Evolutionary conservation across 305 asterid genomes (phyloP).

Genomic region (Fraxinus paxiana): DNA sequence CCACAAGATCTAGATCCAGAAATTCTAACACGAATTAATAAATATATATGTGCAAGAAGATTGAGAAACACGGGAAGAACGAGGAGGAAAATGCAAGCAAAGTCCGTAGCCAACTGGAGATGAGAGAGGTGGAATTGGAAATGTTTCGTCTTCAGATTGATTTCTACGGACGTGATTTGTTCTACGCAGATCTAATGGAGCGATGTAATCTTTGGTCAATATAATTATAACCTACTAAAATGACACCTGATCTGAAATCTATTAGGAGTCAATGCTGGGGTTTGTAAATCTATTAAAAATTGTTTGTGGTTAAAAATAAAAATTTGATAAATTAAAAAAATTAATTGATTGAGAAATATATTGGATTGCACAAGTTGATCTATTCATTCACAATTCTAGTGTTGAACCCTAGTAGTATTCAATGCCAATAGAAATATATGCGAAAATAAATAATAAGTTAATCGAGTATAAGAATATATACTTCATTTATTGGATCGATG

Average conservation of each 20-base stretch:
- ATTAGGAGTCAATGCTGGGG: neutral
- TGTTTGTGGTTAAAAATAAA: neutral
- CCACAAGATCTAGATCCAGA: constrained; percentile 6
- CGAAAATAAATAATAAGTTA: neutral
- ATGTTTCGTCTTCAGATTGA: neutral
- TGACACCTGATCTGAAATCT: neutral
- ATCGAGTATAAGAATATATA: neutral
- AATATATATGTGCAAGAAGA: neutral
- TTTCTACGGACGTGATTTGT: neutral
- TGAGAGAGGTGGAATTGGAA: neutral
- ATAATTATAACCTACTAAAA: neutral
- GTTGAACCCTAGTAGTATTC: neutral
- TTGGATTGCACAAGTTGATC: neutral
- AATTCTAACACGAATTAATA: neutral
- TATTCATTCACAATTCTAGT: neutral
- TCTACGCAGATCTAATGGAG: neutral
- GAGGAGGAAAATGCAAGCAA: neutral
- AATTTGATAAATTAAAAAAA: neutral
- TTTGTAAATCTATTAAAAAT: neutral
- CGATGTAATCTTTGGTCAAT: neutral
- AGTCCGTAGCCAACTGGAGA: neutral
- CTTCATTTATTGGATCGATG: neutral
- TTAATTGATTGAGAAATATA: neutral
- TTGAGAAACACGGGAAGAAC: neutral
- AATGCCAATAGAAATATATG: neutral